Base-by-base conservation (phyloP, 2,329 filamentous ascomycete species). In the Aspergillus udagawae region DNA sequence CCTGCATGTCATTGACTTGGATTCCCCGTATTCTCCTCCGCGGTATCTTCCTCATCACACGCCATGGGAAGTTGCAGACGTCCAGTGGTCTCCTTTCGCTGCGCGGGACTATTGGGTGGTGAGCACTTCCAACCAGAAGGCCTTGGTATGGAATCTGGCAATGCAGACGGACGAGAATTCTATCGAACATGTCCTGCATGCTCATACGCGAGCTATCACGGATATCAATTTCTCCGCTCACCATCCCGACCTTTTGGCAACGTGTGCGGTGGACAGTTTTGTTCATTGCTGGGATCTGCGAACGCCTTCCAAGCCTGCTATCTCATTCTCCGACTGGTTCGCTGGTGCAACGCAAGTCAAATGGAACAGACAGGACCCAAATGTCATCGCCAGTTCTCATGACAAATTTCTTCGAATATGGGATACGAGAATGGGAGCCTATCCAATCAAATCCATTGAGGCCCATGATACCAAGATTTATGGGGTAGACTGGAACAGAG, bases 191-290 rank as follows among this genome's bases (percentile, higher is more conserved):
- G 92, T 91, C 12, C 81, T 97, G 14, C 89, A 95, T 67, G 91
- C 88, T 2, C 92, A 91, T 73, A 90, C 86, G 49, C 84, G 93
- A 63, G 92, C 92, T 60, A 97, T 97, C 65, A 97, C 92, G 7
- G 92, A 97, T 71, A 92, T 97, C 73, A 97, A 97, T 73, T 97
- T 96, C 73, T 96, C 91, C 0, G 92, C 92, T 4, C 91, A 96
- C 65, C 90, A 97, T 69, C 91, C 92, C 0, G 92, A 97, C 69
- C 80, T 92, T 47, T 83, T 97, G 17, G 90, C 92, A 9, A 96
- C 93, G 0, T 97, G 92, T 72, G 90, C 91, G 3, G 90, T 97
- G 29, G 92, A 97, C 73, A 94, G 92, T 52, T 96, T 92, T 68
- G 90, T 97, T 8, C 91, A 96, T 72, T 91, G 87, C 67, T 97